Base-by-base conservation (phyloP, 108 stramenopile species). In the Schizochytrium sp. region DNA sequence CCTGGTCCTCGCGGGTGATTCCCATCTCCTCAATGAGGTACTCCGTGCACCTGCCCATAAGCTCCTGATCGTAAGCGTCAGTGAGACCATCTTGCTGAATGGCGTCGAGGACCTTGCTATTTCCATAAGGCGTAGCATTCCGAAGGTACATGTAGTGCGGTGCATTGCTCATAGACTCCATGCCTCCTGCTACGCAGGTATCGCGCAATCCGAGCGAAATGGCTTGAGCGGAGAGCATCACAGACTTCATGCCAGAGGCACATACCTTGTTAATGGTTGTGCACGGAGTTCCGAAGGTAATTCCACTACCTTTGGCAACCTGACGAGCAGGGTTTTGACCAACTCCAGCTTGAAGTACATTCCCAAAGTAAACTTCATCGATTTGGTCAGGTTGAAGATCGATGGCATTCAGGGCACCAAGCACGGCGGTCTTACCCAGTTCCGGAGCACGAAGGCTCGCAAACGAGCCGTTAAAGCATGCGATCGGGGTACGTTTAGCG, bases 21-120 rank as follows among this genome's bases (percentile, higher is more conserved):
- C 88, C 61, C 88, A 95, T 95, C 3, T 96, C 94, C 5, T 61
- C 72, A 1, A 97, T 96, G 91, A 97, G 97, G 87, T 94, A 95
- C 83, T 99, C 99, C 1, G 95, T 98, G 88, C 98, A 99, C 88
- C 93, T 94, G 46, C 98, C 99, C 99, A 99, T 99, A 93, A 98
- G 98, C 89, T 96, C 96, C 91, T 99, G 89, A 89, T 97, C 94
- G 91, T 98, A 98, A 4, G 94, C 92, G 94, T 98, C 98, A 97
- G 97, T 98, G 5, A 99, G 90, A 40, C 98, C 99, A 87, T 99
- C 99, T 72, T 95, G 92, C 56, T 98, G 89, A 83, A 97, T 91
- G 55, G 97, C 97, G 91, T 97, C 97, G 38, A 96, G 53, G 3
- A 96, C 91, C 89, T 91, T 90, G 42, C 89, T 72, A 90, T 95